phyloP scores from a whole-genome alignment of 2,329 filamentous ascomycete species.

The Alternaria rosae region DNA sequence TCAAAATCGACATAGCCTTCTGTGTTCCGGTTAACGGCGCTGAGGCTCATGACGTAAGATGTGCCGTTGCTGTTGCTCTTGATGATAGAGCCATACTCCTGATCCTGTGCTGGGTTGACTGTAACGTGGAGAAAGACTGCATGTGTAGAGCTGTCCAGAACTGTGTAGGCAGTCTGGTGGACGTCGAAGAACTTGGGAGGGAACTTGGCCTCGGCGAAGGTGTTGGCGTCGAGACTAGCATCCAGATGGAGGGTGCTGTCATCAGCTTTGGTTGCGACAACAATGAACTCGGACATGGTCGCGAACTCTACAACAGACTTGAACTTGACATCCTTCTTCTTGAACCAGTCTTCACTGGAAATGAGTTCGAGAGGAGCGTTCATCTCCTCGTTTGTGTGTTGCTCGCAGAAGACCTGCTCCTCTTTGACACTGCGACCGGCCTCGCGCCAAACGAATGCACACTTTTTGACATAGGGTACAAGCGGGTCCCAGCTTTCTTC shows the following conservation, averaged over 20 bases:
- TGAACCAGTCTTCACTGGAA: constrained; percentile 81
- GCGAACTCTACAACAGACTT: constrained; percentile 83
- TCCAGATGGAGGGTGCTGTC: constrained; percentile 77
- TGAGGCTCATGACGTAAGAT: constrained; percentile 85
- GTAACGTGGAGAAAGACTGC: constrained; percentile 94
- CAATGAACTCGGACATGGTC: constrained; percentile 95
- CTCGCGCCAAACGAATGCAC: constrained; percentile 81
- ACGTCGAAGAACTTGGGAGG: constrained; percentile 82
- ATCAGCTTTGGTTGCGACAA: constrained; percentile 76
- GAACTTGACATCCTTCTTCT: constrained; percentile 68
- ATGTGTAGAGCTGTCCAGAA: constrained; percentile 93
- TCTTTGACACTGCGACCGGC: constrained; percentile 63
- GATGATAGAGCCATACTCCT: constrained; percentile 83
- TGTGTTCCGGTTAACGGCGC: constrained; percentile 80
- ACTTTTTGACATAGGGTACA: constrained; percentile 77
- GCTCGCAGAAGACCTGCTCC: constrained; percentile 70
- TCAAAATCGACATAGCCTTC: constrained; percentile 91
- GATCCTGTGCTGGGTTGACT: constrained; percentile 69
- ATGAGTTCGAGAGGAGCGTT: constrained; percentile 72
- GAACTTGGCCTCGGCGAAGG: constrained; percentile 84
- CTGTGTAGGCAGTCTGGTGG: constrained; percentile 85
- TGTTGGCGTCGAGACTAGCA: constrained; percentile 82
- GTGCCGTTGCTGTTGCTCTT: constrained; percentile 99
- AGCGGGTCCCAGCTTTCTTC: constrained; percentile 73
- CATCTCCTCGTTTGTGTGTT: constrained; percentile 68